phyloP scores from a whole-genome alignment of 495 filamentous ascomycete species.

The Talaromyces liani region DNA sequence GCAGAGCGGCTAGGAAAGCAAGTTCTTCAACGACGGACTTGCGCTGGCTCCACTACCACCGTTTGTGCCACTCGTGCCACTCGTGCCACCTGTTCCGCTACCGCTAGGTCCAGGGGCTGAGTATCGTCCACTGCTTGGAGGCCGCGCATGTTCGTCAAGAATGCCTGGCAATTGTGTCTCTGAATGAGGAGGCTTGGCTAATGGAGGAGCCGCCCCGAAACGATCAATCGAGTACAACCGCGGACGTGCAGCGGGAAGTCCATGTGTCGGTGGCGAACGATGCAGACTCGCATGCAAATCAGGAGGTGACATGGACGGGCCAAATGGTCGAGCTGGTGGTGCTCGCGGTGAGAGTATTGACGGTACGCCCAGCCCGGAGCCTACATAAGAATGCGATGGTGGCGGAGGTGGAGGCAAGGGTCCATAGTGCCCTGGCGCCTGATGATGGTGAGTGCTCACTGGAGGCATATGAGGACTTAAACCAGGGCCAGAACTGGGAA shows the following conservation, averaged over 20 bases:
- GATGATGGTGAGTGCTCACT: constrained; percentile 20
- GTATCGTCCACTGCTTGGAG: constrained; percentile 23
- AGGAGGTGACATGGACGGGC: constrained; percentile 42
- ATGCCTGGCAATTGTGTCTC: constrained; percentile 28
- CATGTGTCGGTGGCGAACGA: constrained; percentile 35
- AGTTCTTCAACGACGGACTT: constrained; percentile 67
- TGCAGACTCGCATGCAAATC: constrained; percentile 34
- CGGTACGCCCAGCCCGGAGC: constrained; percentile 33
- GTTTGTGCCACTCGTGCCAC: constrained; percentile 10
- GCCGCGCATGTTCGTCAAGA: constrained; percentile 25
- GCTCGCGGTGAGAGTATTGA: constrained; percentile 34
- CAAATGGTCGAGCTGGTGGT: constrained; percentile 28
- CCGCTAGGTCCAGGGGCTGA: constrained; percentile 23
- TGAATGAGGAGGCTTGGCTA: constrained; percentile 26
- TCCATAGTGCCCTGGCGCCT: constrained; percentile 19
- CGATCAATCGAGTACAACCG: constrained; percentile 30
- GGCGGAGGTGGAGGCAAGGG: constrained; percentile 20
- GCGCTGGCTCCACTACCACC: constrained; percentile 52
- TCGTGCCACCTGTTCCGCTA: constrained; percentile 22
- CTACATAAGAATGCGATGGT: constrained; percentile 26
- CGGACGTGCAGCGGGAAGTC: constrained; percentile 25
- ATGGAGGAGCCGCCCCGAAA: constrained; percentile 30
- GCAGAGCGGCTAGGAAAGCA: constrained; percentile 46
- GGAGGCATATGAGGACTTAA: constrained; percentile 18
- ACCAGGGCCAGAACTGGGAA: constrained; percentile 22